Conservation (phyloP, 768 basidiomycete genomes). For the Botryobasidium botryosum region DNA sequence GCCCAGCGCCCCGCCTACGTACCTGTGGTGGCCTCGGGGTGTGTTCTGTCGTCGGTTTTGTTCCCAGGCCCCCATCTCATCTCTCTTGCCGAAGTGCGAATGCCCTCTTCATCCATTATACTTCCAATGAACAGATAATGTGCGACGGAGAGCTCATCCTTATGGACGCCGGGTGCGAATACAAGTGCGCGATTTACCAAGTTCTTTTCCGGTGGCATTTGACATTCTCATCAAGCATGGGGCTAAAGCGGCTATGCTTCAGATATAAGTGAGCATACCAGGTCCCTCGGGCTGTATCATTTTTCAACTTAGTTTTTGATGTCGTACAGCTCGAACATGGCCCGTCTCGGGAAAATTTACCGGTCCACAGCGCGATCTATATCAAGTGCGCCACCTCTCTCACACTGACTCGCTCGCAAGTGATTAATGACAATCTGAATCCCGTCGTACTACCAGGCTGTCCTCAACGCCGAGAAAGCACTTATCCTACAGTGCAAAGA, state of each 20-base stretch:
- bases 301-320: neutral
- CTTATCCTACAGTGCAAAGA: constrained; percentile 23
- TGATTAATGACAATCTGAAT: constrained; percentile 5
- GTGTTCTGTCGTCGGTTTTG: constrained; percentile 5
- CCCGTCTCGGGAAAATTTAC: constrained; percentile 74
- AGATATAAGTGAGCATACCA: constrained; percentile 59
- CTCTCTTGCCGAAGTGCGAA: constrained; percentile 39
- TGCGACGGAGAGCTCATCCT: constrained; percentile 58
- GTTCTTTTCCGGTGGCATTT: neutral
- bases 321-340: constrained; percentile 59
- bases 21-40: constrained; percentile 94
- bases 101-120: constrained; percentile 86
- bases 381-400: constrained; percentile 27
- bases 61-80: neutral
- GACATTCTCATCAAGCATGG: neutral
- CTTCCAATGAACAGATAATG: constrained; percentile 69
- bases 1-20: constrained; percentile 89
- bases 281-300: constrained; percentile 2
- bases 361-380: constrained; percentile 66
- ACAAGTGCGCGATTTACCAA: constrained; percentile 36
- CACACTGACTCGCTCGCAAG: neutral
- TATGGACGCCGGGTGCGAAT: constrained; percentile 87
- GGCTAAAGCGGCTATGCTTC: constrained; percentile 75
- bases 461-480: constrained; percentile 23
- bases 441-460: constrained; percentile 14